Evolutionary conservation across 768 basidiomycete genomes (phyloP), one percentile per base, ranked within the genome.

Genomic region (Lentinula detonsa): DNA sequence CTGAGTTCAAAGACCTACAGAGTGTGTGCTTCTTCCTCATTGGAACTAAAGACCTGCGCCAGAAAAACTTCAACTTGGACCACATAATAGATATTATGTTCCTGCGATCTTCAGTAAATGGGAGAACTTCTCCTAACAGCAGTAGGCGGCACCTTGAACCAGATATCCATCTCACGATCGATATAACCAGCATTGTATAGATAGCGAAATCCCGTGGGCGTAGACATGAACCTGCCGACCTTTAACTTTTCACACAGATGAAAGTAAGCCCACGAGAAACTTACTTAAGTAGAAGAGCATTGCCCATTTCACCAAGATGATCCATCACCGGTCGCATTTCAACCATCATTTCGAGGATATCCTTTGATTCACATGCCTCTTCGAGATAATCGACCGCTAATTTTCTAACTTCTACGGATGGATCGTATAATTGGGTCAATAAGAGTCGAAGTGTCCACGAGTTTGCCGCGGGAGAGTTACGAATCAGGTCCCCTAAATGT

Each of bases 301-400:
- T 91, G 0, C 95, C 96, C 43, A 95, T 84, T 52, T 95, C 93
- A 2, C 95, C 97, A 3, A 99, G 79, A 74, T 98, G 95, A 67
- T 98, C 95, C 75, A 98, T 82, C 11, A 89, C 93, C 0, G 97
- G 97, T 64, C 93, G 89, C 86, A 98, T 90, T 69, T 91, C 88
- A 2, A 99, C 95, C 3, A 98, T 93, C 56, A 91, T 78, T 68
- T 95, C 89, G 31, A 99, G 78, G 21, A 90, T 84, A 43, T 91
- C 90, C 65, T 87, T 84, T 10, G 86, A 81, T 67, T 95, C 89
- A 66, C 96, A 98, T 1, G 88, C 93, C 66, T 92, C 91, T 69
- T 97, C 90, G 5, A 99, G 80, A 68, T 88, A 91, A 62, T 86
- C 85, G 16, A 97, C 91, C 6, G 97, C 94, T 63, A 92, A 79